Conservation (phyloP, 2,329 filamentous ascomycete genomes). For the Curvularia verruculosa region DNA sequence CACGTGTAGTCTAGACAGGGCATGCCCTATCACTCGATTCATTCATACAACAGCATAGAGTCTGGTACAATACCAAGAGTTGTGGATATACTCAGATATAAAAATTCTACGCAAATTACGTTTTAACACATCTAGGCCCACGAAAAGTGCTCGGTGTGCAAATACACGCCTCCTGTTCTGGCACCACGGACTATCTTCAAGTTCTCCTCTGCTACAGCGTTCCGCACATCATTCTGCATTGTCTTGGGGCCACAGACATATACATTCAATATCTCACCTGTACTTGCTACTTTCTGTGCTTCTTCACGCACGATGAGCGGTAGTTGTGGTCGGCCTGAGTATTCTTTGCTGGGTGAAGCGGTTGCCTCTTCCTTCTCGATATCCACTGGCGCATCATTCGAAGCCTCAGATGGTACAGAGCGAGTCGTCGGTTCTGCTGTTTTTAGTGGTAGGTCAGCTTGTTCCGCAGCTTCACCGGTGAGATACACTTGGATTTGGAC, state of each 20-base stretch:
- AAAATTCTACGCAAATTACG: not conserved
- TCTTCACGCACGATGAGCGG: slow-evolving; percentile 34
- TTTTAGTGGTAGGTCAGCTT: not conserved
- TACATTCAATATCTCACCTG: slow-evolving; percentile 38
- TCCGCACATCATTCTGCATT: slow-evolving; percentile 57
- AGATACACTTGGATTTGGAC: slow-evolving; percentile 34
- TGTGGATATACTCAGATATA: not conserved
- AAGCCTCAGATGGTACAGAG: not conserved
- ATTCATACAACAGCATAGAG: not conserved
- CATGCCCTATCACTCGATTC: too few species aligned
- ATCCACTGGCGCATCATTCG: not conserved
- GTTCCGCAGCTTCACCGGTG: slow-evolving; percentile 31
- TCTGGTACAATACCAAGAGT: not conserved
- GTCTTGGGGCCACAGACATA: slow-evolving; percentile 54
- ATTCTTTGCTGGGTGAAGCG: slow-evolving; percentile 24
- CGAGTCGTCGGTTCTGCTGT: not conserved
- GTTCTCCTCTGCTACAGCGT: slow-evolving; percentile 56
- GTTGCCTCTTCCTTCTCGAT: not conserved
- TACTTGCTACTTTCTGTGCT: slow-evolving; percentile 19
- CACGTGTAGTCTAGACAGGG: too few species aligned
- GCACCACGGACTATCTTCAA: slow-evolving; percentile 42
- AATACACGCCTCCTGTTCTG: slow-evolving; percentile 48
- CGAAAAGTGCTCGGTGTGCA: slow-evolving; percentile 57
- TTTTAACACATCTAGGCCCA: slow-evolving; percentile 11
- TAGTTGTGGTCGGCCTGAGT: slow-evolving; percentile 45